These are phyloP conservation scores for Phytophthora cactorum DNA, from an alignment of 352 stramenopile genomes.

Conservation along the genomic window DNA sequence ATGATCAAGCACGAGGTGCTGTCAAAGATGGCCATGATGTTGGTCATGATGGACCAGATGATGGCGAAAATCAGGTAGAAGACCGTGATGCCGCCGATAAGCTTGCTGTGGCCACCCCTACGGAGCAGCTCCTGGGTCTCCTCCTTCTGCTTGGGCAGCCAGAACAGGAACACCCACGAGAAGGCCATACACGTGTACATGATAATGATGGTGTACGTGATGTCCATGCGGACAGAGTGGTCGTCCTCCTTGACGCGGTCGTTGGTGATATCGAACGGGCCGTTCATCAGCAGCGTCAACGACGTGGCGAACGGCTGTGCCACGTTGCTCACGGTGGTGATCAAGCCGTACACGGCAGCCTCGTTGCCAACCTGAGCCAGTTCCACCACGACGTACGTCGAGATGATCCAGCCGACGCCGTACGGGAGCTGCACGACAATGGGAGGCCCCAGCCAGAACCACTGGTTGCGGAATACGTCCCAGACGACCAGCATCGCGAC, in stretches of 20 bases:
- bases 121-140: slow-evolving; percentile 19
- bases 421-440: slow-evolving; percentile 31
- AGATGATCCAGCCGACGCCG: slow-evolving; percentile 30
- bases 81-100: slow-evolving; percentile 20
- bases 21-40: slow-evolving; percentile 30
- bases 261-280: slow-evolving; percentile 25
- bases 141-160: slow-evolving; percentile 30
- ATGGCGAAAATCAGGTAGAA: slow-evolving; percentile 21
- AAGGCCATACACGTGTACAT: slow-evolving; percentile 28
- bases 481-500: slow-evolving; percentile 23
- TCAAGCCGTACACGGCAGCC: slow-evolving; percentile 23
- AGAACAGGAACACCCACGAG: slow-evolving; percentile 22
- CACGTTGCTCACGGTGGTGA: slow-evolving; percentile 24
- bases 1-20: slow-evolving; percentile 31
- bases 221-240: slow-evolving; percentile 25
- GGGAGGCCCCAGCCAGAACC: slow-evolving; percentile 25
- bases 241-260: slow-evolving; percentile 21
- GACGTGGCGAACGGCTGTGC: slow-evolving; percentile 22
- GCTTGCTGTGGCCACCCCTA: slow-evolving; percentile 17
- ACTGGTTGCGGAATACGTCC: slow-evolving; percentile 29
- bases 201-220: slow-evolving; percentile 31
- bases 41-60: slow-evolving; percentile 25
- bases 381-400: slow-evolving; percentile 25
- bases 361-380: slow-evolving; percentile 26
- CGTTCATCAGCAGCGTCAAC: slow-evolving; percentile 17